Base-by-base conservation (phyloP, 192 early-diverging fungal genomes). In the Chytriomyces hyalinus region DNA sequence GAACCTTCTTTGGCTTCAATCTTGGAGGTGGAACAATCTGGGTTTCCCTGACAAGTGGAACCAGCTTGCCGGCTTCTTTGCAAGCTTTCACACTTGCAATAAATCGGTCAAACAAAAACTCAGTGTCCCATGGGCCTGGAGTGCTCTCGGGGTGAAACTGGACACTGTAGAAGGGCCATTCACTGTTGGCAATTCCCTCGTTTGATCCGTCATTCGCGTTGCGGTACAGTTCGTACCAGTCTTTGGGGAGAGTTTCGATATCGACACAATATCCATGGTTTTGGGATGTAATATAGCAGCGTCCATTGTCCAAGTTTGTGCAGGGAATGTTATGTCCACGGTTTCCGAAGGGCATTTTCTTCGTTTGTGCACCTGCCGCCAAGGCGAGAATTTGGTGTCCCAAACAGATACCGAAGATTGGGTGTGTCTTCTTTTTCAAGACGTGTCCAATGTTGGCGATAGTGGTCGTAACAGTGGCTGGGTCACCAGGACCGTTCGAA, bases 321-420 rank as follows among this genome's bases (percentile, higher is more conserved):
- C 97, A 99, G 45, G 97, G 97, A 77, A 99, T 98, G 87, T 99
- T 99, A 81, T 99, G 97, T 36, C 97, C 97, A 80, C 97, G 93
- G 89, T 99, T 99, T 79, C 97, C 97, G 80, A 93, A 99, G 80
- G 95, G 95, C 93, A 99, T 94, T 88, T 99, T 99, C 80, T 88
- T 88, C 44, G 97, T 98, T 75, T 87, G 82, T 7, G 95, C 97
- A 15, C 97, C 97, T 8, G 96, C 85, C 7, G 97, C 97, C 73
- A 99, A 88, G 22, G 96, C 95, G 57, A 97, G 80, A 48, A 99
- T 86, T 85, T 99, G 97, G 84, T 99, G 97, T 13, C 97, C 97
- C n/a, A 99, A 85, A 88, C 97, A 99, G 80, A 99, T 99, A 80
- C 97, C 97, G 86, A 99, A 99, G 73, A 99, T 91, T 46, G 97